A percentile compares a stretch with the other conserved stretches of the same genome.
Conservation (phyloP, 2,329 filamentous ascomycete genomes). For the Sclerotinia spermophila region DNA sequence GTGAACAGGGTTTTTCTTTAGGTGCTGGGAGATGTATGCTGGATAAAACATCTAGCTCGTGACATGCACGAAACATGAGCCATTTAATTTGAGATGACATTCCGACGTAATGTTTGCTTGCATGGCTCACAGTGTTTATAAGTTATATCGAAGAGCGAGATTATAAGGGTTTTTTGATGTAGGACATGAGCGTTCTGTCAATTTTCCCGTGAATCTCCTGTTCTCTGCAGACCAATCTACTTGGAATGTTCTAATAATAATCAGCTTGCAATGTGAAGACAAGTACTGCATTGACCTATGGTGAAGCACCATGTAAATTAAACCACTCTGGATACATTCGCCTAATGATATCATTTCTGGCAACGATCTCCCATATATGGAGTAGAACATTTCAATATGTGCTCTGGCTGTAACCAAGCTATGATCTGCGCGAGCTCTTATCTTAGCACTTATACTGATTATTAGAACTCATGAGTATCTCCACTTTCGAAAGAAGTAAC, state of each 20-base stretch:
- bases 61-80: too few relatives aligned
- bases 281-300: neutral
- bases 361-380: neutral
- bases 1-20: too few relatives aligned
- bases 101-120: too few relatives aligned
- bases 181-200: neutral
- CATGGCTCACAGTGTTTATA: too few relatives aligned
- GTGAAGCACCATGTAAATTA: neutral
- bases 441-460: fast-evolving
- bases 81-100: too few relatives aligned
- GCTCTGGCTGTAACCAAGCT: neutral
- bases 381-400: neutral
- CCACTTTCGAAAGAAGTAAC: neutral
- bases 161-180: neutral
- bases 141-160: neutral
- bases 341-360: neutral
- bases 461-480: neutral
- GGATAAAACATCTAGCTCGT: too few relatives aligned
- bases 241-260: neutral
- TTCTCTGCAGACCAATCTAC: neutral
- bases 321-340: too few relatives aligned
- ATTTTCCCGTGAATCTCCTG: neutral
- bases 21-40: too few relatives aligned
- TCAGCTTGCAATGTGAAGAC: neutral
- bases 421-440: neutral